Conservation (phyloP, 129 eudicot species). For the Centaurea solstitialis region DNA sequence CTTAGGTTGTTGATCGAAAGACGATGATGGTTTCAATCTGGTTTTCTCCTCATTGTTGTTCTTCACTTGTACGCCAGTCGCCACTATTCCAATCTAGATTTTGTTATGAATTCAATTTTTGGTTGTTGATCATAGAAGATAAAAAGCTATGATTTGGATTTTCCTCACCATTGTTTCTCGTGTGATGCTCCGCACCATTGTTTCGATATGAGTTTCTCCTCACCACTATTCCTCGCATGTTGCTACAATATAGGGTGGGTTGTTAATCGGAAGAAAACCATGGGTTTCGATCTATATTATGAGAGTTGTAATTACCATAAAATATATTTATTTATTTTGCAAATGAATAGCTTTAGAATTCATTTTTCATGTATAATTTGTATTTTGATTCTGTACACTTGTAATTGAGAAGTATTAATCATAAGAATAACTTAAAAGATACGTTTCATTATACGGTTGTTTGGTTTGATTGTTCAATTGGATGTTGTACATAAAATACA, state of each 20-base stretch:
- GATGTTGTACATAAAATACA: neutral
- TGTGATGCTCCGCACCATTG: neutral
- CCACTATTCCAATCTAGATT: neutral
- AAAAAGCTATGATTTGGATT: neutral
- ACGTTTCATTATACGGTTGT: neutral
- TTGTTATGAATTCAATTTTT: neutral
- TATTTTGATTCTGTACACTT: neutral
- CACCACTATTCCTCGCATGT: neutral
- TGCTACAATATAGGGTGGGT: neutral
- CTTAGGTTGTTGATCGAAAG: neutral
- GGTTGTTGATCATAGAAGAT: neutral
- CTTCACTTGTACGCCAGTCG: neutral
- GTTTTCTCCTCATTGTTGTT: neutral
- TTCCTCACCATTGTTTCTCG: neutral
- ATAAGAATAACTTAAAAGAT: neutral
- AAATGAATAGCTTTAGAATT: neutral
- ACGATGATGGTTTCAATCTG: neutral
- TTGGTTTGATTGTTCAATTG: neutral
- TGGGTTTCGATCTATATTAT: neutral
- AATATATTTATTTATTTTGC: neutral
- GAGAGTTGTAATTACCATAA: neutral
- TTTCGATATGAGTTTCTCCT: neutral
- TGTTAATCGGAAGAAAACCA: neutral
- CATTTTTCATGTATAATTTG: neutral
- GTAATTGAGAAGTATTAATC: neutral